Conservation (phyloP, 306 rosid species). For the Argentina anserina region DNA sequence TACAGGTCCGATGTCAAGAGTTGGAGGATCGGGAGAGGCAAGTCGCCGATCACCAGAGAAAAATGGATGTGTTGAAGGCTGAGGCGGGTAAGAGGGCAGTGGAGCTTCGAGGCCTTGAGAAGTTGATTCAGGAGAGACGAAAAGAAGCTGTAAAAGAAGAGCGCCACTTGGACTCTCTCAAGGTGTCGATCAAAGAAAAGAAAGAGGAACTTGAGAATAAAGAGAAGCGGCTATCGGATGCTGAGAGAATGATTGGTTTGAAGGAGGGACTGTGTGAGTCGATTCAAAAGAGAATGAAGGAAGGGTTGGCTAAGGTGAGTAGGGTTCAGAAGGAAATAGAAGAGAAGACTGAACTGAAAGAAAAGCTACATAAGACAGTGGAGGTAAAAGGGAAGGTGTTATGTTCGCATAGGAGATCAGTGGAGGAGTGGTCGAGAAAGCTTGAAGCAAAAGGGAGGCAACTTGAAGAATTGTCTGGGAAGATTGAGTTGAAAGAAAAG, state of each 20-base stretch:
- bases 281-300: not conserved
- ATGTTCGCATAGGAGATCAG: not conserved
- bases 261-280: not conserved
- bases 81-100: too few relatives aligned
- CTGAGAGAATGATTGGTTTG: not conserved
- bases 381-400: not conserved
- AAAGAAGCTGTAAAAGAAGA: too few relatives aligned
- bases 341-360: not conserved
- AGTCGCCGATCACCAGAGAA: too few relatives aligned
- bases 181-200: too few relatives aligned
- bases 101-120: too few relatives aligned
- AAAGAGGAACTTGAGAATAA: too few relatives aligned
- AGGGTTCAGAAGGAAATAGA: not conserved
- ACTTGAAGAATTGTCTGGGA: not conserved
- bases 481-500: not conserved
- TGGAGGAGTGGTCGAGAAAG: not conserved
- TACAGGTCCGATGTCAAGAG: too few relatives aligned
- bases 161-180: too few relatives aligned
- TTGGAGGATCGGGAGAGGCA: too few relatives aligned
- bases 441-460: not conserved
- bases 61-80: too few relatives aligned
- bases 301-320: not conserved
- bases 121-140: too few relatives aligned
- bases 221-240: not conserved
- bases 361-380: not conserved